phyloP scores from a whole-genome alignment of 306 rosid genomes.

The Leucaena leucocephala region DNA sequence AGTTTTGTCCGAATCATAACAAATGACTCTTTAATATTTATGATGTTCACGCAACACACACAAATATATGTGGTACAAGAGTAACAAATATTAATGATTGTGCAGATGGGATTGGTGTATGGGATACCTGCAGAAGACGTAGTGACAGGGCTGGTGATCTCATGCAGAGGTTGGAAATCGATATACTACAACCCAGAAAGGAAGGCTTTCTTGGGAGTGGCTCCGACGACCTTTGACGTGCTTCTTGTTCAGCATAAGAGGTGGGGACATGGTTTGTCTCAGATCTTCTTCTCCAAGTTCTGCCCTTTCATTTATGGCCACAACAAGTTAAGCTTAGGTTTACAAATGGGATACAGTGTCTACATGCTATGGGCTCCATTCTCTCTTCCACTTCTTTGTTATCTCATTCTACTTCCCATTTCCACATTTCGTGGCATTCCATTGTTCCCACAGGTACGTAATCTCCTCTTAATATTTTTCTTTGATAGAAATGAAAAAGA shows the following conservation, averaged over 20 bases:
- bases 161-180: conserved; percentile 79
- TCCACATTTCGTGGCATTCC: conserved; percentile 57
- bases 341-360: conserved; percentile 66
- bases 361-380: conserved; percentile 74
- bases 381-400: conserved; percentile 60
- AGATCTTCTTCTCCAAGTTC: conserved; percentile 57
- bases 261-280: conserved; percentile 72
- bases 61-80: too few relatives aligned
- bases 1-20: too few relatives aligned
- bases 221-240: conserved; percentile 60
- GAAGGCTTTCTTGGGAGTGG: conserved; percentile 62
- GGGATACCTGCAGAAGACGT: conserved; percentile 73
- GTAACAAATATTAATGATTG: not conserved
- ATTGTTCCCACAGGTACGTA: conserved; percentile 65
- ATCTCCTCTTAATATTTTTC: not conserved
- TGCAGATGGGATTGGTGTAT: conserved; percentile 71
- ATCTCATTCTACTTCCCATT: conserved; percentile 59
- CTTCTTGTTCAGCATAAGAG: conserved; percentile 56
- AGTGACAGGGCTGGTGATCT: conserved; percentile 58
- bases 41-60: too few relatives aligned
- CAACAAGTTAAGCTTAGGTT: conserved; percentile 53
- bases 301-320: conserved; percentile 76
- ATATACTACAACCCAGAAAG: conserved; percentile 62
- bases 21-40: too few relatives aligned
- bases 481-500: too few relatives aligned